Conservation (phyloP, 371 early-diverging fungal genomes). For the Mucor lusitanicus region DNA sequence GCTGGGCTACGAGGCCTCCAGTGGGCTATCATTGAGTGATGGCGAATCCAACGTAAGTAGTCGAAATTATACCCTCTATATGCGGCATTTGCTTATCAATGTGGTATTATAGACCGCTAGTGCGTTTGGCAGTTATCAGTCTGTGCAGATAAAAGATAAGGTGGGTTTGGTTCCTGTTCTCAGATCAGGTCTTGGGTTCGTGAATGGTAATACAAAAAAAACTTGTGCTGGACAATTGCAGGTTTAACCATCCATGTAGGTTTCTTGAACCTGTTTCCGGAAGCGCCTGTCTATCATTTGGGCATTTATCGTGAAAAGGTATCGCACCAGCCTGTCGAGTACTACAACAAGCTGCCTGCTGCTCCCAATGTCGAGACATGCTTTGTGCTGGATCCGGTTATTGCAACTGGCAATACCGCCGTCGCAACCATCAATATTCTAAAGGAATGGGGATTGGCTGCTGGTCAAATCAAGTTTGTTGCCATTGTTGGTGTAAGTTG, state of each 20-base stretch:
- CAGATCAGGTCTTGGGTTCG: slow-evolving; percentile 78
- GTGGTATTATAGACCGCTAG: slow-evolving; percentile 16
- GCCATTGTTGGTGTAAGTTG: slow-evolving; percentile 58
- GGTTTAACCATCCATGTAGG: slow-evolving; percentile 33
- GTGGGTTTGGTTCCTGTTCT: slow-evolving; percentile 84
- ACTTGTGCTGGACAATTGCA: not conserved
- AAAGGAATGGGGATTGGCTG: slow-evolving; percentile 78
- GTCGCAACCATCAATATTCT: slow-evolving; percentile 79
- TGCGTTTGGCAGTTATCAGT: slow-evolving; percentile 56
- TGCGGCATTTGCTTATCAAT: not conserved
- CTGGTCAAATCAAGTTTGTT: slow-evolving; percentile 70
- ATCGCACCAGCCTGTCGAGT: slow-evolving; percentile 88
- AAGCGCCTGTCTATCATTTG: slow-evolving; percentile 77
- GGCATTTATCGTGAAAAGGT: slow-evolving; percentile 84
- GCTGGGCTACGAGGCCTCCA: slow-evolving; percentile 73
- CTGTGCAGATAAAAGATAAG: slow-evolving; percentile 49
- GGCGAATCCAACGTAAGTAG: not conserved
- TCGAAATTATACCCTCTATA: not conserved
- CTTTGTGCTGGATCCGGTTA: slow-evolving; percentile 81
- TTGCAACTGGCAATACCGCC: slow-evolving; percentile 87
- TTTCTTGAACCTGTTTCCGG: slow-evolving; percentile 70
- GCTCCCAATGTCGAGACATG: slow-evolving; percentile 70
- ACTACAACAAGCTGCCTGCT: slow-evolving; percentile 88
- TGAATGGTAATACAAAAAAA: slow-evolving; percentile 54
- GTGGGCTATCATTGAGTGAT: slow-evolving; percentile 32